These are phyloP conservation scores for Phytopythium ostracodes DNA, from an alignment of 352 stramenopile genomes.

Conservation along the genomic window DNA sequence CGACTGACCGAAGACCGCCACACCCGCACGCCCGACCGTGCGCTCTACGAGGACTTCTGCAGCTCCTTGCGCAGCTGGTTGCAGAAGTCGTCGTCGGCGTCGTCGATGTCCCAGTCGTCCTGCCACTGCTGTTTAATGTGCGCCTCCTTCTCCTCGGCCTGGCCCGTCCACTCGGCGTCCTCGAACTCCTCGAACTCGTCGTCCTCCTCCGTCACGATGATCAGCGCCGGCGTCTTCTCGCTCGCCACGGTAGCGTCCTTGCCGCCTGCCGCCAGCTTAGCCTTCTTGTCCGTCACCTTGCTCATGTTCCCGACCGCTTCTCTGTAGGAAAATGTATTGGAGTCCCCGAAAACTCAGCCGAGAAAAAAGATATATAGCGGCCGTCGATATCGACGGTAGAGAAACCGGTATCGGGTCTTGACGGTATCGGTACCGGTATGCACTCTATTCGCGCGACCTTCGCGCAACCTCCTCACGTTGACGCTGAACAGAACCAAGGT, in stretches of 20 bases:
- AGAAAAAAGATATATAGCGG: not conserved
- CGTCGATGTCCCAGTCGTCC: conserved; percentile 91
- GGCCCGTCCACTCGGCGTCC: conserved; percentile 69
- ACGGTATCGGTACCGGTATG: not conserved
- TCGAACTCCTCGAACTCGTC: conserved; percentile 90
- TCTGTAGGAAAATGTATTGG: not conserved
- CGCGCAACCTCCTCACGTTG: not conserved
- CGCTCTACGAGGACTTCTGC: conserved; percentile 69
- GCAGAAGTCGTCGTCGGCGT: conserved; percentile 92
- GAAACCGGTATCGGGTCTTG: not conserved
- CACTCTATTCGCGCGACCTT: not conserved
- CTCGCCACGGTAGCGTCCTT: conserved; percentile 16
- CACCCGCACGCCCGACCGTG: not conserved
- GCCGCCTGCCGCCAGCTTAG: conserved; percentile 13
- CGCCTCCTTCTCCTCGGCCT: conserved; percentile 74
- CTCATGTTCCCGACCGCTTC: conserved; percentile 16
- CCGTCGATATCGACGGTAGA: not conserved
- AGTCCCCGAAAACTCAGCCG: not conserved
- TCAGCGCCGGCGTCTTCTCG: conserved; percentile 66
- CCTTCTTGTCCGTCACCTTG: conserved; percentile 33
- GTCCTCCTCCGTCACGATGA: conserved; percentile 85
- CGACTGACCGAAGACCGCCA: too few species aligned
- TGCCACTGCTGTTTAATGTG: conserved; percentile 91
- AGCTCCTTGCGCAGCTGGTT: conserved; percentile 89
- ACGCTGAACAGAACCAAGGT: not conserved